Evolutionary conservation across 176 grass and related monocot genomes (phyloP), one percentile per base, ranked within the genome.

Genomic region (Neostapfia colusana): DNA sequence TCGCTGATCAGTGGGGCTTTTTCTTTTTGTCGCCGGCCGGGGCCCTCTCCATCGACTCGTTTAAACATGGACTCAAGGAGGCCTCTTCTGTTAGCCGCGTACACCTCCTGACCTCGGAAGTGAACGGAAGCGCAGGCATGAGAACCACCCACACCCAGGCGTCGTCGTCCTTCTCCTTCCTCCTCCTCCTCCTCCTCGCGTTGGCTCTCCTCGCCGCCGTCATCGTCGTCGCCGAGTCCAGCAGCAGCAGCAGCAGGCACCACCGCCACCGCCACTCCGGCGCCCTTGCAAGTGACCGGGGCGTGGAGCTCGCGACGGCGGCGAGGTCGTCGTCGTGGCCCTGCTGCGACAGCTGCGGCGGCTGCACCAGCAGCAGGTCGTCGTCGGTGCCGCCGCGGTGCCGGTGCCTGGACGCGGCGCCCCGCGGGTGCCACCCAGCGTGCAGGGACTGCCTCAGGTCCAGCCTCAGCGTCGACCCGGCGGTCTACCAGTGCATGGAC

Each of bases 401-500:
- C 63, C 85, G 68, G 74, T 97, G 90, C 88, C 65, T 76, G 23
- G 93, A 97, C 81, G 79, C 88, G 5, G 70, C 61, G 38, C 82
- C 71, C 10, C 76, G 61, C 10, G 68, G 86, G 13, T 97, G 93
- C 88, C 88, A 97, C 71, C 90, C 93, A 17, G 67, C 79, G n/a
- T 97, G 93, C 90, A 45, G 75, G 43, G 65, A 86, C 73, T 97
- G 93, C 85, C 88, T 93, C 31, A 84, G 11, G 73, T 93, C 86
- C 16, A 41, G 81, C 31, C 78, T 93, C 72, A 83, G 74, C 51
- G 83, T 81, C 69, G n/a, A 85, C 42, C 91, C 91, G 40, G 78
- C 88, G 8, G 68, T 97, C 23, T 97, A 89, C 85, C 86, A 91
- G 49, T 97, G 93, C 71, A 87, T 86, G 86, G 93, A 97, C 73